Percentiles rank a stretch among this genome's conserved stretches.
Conservation (phyloP, 768 basidiomycete species). For the Leccinum arenicola region DNA sequence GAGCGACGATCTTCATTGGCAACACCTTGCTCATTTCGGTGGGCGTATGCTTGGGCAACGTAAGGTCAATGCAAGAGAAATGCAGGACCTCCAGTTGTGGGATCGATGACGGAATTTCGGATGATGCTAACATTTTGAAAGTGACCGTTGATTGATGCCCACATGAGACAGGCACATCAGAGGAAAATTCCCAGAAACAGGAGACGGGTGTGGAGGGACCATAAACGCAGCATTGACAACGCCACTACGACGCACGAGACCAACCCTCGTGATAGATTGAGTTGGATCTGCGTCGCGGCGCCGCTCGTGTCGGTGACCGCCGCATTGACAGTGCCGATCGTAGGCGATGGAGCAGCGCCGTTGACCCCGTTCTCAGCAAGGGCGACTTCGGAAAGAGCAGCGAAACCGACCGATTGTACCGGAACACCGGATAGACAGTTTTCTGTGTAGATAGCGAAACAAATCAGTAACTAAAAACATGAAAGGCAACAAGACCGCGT, state of each 20-base stretch:
- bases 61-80: not conserved
- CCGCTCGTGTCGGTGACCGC: conserved; percentile 35
- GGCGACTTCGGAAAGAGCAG: conserved; percentile 36
- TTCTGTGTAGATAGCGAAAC: conserved; percentile 29
- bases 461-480: not conserved
- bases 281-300: conserved; percentile 2
- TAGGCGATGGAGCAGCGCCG: conserved; percentile 44
- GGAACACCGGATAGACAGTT: conserved; percentile 57
- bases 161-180: not conserved
- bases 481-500: not conserved
- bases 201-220: not conserved
- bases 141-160: not conserved
- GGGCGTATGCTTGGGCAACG: not conserved
- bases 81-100: not conserved
- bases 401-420: conserved; percentile 51
- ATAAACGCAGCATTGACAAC: not conserved
- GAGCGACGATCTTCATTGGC: not conserved
- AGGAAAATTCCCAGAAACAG: not conserved
- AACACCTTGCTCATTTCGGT: not conserved
- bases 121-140: not conserved
- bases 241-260: not conserved
- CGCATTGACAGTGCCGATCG: conserved; percentile 31
- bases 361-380: conserved; percentile 29
- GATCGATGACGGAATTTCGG: not conserved
- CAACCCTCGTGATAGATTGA: not conserved